phyloP scores from a whole-genome alignment of 148 eudicot species.

The Gaultheria prostrata region DNA sequence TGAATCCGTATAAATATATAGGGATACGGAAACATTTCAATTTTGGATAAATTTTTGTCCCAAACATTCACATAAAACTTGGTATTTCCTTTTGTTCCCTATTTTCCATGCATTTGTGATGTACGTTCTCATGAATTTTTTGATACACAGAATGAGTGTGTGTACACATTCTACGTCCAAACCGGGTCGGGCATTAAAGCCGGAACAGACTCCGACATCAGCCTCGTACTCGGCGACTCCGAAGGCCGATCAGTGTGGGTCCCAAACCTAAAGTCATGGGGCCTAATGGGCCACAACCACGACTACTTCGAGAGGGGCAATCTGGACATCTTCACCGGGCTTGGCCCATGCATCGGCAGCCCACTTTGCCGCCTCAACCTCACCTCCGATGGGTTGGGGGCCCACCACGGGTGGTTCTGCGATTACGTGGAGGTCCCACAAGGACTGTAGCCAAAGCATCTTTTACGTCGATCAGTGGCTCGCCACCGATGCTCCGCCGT shows the following conservation, averaged over 20 bases:
- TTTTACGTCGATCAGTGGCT: conserved; percentile 51
- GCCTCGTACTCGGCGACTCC: conserved; percentile 23
- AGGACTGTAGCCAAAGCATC: conserved; percentile 25
- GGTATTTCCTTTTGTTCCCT: no score
- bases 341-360: conserved; percentile 31
- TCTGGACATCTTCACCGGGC: conserved; percentile 43
- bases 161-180: conserved; percentile 35
- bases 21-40: not conserved
- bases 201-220: conserved; percentile 38
- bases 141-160: conserved; percentile 21
- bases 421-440: conserved; percentile 45
- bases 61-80: not conserved
- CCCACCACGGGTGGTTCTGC: conserved; percentile 45
- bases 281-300: conserved; percentile 31
- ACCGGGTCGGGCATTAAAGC: conserved; percentile 23
- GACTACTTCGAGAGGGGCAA: conserved; percentile 50
- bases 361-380: conserved; percentile 41
- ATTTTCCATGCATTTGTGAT: no score
- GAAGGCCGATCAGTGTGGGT: conserved; percentile 16
- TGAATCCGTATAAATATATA: not conserved
- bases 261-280: conserved; percentile 25
- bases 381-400: conserved; percentile 37
- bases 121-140: not conserved
- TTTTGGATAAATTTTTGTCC: not conserved
- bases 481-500: conserved; percentile 35